Conservation (phyloP, 2,329 filamentous ascomycete species). For the Neonectria neomacrospora region DNA sequence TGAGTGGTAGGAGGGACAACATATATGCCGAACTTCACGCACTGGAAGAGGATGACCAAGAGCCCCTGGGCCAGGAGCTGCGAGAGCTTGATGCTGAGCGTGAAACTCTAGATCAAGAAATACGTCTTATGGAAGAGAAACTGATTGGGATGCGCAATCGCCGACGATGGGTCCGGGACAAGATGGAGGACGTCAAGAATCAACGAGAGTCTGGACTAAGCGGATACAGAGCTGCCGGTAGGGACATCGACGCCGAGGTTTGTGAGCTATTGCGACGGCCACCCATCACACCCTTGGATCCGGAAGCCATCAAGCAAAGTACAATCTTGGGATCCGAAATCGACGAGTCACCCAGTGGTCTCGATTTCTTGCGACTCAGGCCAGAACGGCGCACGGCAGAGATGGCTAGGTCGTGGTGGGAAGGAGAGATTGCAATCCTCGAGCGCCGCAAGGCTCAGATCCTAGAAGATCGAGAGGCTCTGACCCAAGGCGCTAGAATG, state of each 20-base stretch:
- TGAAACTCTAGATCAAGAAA: conserved; percentile 67
- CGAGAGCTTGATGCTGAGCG: conserved; percentile 67
- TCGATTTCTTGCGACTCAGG: conserved; percentile 69
- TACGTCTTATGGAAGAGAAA: conserved; percentile 72
- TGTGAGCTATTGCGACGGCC: conserved; percentile 68
- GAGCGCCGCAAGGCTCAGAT: conserved; percentile 66
- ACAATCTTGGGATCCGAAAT: conserved; percentile 29
- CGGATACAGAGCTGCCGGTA: conserved; percentile 74
- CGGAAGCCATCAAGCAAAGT: conserved; percentile 52
- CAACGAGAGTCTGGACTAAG: conserved; percentile 76
- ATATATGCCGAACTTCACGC: conserved; percentile 63
- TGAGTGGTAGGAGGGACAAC: conserved; percentile 61
- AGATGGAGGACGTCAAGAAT: conserved; percentile 72
- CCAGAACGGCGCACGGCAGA: conserved; percentile 73
- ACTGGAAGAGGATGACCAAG: conserved; percentile 66
- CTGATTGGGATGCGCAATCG: conserved; percentile 69
- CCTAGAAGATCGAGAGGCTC: conserved; percentile 70
- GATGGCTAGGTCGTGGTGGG: conserved; percentile 79
- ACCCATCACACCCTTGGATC: conserved; percentile 64
- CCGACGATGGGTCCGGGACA: conserved; percentile 67
- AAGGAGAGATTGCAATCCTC: conserved; percentile 68
- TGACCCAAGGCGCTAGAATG: conserved; percentile 73
- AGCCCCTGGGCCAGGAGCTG: conserved; percentile 70
- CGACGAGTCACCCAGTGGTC: conserved; percentile 51
- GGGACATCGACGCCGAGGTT: conserved; percentile 73